Conservation (phyloP, 768 basidiomycete species). For the Paxillus ammoniavirescens region DNA sequence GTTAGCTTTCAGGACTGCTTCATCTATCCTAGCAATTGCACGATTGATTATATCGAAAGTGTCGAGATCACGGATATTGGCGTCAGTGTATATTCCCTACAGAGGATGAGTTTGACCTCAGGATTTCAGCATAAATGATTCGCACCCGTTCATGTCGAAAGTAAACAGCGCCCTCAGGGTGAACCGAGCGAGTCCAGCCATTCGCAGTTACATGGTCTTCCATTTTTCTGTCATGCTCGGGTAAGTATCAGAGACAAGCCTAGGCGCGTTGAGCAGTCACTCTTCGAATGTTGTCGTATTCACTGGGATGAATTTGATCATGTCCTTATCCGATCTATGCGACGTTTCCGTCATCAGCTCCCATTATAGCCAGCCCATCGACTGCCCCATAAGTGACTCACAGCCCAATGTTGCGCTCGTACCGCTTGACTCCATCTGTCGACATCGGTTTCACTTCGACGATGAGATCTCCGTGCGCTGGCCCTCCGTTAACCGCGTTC, state of each 20-base stretch:
- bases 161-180: conserved; percentile 57
- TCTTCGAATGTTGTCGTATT: conserved; percentile 1
- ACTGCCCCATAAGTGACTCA: neutral
- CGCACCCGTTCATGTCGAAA: conserved; percentile 39
- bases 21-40: conserved; percentile 15
- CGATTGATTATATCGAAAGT: conserved; percentile 28
- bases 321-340: neutral
- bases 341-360: neutral
- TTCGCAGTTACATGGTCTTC: neutral
- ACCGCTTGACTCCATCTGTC: neutral
- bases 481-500: neutral
- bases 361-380: neutral
- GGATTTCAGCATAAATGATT: neutral
- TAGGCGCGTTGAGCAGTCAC: neutral
- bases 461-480: no score
- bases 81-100: conserved; percentile 49
- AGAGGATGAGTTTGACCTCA: neutral
- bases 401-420: neutral
- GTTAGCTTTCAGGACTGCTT: conserved; percentile 16
- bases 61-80: conserved; percentile 38
- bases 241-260: neutral
- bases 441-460: neutral
- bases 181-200: conserved; percentile 42
- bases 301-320: neutral
- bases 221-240: neutral